Evolutionary conservation across 306 rosid species (phyloP).

Genomic region (Psophocarpus tetragonolobus): DNA sequence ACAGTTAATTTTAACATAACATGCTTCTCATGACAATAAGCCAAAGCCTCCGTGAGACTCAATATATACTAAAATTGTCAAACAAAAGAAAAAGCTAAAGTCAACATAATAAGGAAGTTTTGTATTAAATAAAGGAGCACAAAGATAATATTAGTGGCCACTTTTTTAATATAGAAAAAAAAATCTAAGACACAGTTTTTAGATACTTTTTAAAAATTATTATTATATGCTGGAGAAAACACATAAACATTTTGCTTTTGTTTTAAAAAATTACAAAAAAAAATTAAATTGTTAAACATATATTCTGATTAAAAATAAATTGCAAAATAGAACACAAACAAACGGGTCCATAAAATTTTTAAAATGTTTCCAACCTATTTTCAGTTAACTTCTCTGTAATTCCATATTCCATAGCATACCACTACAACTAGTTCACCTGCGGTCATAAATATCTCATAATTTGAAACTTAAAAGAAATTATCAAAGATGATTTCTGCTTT

Average conservation of each 20-base stretch:
- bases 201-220: not conserved
- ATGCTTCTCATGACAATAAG: slow-evolving; percentile 82
- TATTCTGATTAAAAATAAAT: not conserved
- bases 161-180: not conserved
- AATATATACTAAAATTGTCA: slow-evolving; percentile 60
- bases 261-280: not conserved
- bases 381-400: not conserved
- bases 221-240: not conserved
- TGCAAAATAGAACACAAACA: not conserved
- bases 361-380: not conserved
- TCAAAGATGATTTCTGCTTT: not conserved
- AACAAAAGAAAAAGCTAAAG: not conserved
- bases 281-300: not conserved
- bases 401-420: not conserved
- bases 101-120: not conserved
- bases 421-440: not conserved
- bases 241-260: not conserved
- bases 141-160: not conserved
- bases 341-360: not conserved
- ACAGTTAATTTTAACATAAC: too few species aligned
- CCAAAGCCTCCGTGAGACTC: slow-evolving; percentile 76
- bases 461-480: not conserved
- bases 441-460: slow-evolving; percentile 3
- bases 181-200: not conserved
- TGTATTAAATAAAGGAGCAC: not conserved